Base-by-base conservation (phyloP, 164 flowering plant genomes). In the Chimonanthus salicifolius region DNA sequence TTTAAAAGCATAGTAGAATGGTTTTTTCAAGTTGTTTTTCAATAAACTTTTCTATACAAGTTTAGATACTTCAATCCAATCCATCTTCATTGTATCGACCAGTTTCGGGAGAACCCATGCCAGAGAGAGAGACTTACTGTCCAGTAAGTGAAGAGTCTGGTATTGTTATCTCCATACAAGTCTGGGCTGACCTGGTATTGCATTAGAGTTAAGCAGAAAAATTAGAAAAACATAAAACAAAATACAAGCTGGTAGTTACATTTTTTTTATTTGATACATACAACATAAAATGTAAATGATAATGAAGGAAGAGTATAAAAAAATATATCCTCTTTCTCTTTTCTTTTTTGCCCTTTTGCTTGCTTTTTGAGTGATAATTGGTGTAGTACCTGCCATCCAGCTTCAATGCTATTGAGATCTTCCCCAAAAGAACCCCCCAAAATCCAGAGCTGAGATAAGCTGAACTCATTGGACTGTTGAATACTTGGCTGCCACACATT, bases 341-440 rank as follows among this genome's bases (percentile, higher is more conserved):
- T 70, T 20, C 21, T 20, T 70, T 70, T 20, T 33, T 33, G 33
- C 33, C 33, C 33, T 33, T 33, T 0, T 54, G 5, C 16, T 54
- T 54, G 11, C 60, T 47, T 47, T 60, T 75, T 72, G 60, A 54
- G 60, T 13, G 60, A 54, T 13, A 11, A 13, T n/a, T 15, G n/a
- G 16, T 11, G 60, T 13, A 51, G 9, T 85, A 78, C 98, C 96
- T 94, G 98, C 98, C 97, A 94, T 74, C 98, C 98, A 69, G 97
- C 94, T 88, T 94, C 98, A 81, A 94, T 94, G 81, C 97, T 94
- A 84, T 94, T 94, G 64, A 94, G 97, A 86, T 93, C 98, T 81
- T 93, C 81, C 72, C 99, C 99, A 79, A 94, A 94, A 45, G 97
- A 88, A 63, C 99, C 99, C 69, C 97, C 97, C 75, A 94, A 76